Base-by-base conservation (phyloP, 352 stramenopile species). In the Phytophthora colocasiae region DNA sequence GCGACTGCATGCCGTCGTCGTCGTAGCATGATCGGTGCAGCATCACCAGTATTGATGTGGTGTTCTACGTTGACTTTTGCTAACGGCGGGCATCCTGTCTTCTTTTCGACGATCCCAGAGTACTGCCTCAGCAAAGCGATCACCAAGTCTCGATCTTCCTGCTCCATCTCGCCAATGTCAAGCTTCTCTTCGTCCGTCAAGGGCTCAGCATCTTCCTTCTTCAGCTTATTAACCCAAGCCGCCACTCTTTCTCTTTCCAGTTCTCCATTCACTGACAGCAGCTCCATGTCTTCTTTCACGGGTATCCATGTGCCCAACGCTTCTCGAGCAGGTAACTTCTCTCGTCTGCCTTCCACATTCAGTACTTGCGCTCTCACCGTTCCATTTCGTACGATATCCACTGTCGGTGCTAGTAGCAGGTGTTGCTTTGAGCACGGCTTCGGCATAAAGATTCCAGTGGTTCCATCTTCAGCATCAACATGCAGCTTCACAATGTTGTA, bases 21-120 rank as follows among this genome's bases (percentile, higher is more conserved):
- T 14, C 50, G 49, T 15, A 58, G 41, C 34, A 52, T 43, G 9
- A 73, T 73, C 14, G 63, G 69, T 14, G 48, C 50, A 0, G 53
- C 34, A 2, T 51, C 14, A 14, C 55, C 53, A 0, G 63, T 77
- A 9, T 64, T 43, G 46, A 77, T 77, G 55, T 68, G 43, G 26
- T 68, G 67, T 9, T 55, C 39, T 6, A 58, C 51, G 6, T 6
- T 19, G 8, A 50, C 5, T n/a, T 51, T 50, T 4, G 39, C 40
- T 29, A 44, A 14, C 15, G 40, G 52, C 4, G 52, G 19, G 19
- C 19, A 19, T 19, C 19, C 19, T 19, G 19, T 19, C 19, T 19
- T 19, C 19, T 19, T 19, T 19, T 19, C 19, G 19, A 19, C 19
- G 19, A 19, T 19, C 19, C 19, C 19, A 19, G 19, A 19, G 19